phyloP scores from a whole-genome alignment of 78 protist species.

The Neovahlkampfia damariscottae region DNA sequence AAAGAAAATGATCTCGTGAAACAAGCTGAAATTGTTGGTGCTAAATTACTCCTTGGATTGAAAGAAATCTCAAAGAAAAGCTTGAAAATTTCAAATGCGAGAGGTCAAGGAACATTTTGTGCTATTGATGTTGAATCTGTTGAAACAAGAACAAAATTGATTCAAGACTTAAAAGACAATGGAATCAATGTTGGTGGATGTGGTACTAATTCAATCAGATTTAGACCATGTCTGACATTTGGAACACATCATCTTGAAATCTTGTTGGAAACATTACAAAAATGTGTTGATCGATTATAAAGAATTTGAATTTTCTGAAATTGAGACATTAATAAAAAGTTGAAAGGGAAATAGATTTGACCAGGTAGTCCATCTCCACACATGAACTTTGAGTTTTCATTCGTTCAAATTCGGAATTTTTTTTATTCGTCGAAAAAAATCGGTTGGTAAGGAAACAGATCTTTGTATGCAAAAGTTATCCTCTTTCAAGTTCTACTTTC shows the following conservation, averaged over 20 bases:
- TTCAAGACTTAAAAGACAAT: background rate
- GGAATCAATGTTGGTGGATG: slow-evolving; percentile 58
- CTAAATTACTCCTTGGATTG: background rate
- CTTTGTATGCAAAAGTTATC: too few relatives aligned
- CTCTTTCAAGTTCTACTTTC: too few relatives aligned
- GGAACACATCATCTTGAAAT: slow-evolving; percentile 42
- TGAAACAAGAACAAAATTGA: slow-evolving; percentile 5
- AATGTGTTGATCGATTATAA: background rate
- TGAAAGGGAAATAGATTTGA: too few relatives aligned
- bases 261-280: slow-evolving; percentile 25
- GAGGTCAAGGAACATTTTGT: slow-evolving; percentile 57
- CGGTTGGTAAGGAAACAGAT: too few relatives aligned
- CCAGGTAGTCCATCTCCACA: too few relatives aligned
- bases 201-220: slow-evolving; percentile 41
- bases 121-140: slow-evolving; percentile 50
- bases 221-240: slow-evolving; percentile 50
- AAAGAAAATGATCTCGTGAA: slow-evolving; percentile 36
- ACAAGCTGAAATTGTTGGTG: slow-evolving; percentile 44
- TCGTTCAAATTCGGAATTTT: too few relatives aligned
- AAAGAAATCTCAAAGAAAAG: background rate
- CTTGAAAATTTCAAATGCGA: slow-evolving; percentile 25
- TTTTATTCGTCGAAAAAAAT: too few relatives aligned
- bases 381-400: too few relatives aligned
- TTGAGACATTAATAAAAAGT: too few relatives aligned
- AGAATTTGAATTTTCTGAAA: too few relatives aligned